Conservation (phyloP, 2,329 filamentous ascomycete species). For the Lasiodiplodia theobromae region DNA sequence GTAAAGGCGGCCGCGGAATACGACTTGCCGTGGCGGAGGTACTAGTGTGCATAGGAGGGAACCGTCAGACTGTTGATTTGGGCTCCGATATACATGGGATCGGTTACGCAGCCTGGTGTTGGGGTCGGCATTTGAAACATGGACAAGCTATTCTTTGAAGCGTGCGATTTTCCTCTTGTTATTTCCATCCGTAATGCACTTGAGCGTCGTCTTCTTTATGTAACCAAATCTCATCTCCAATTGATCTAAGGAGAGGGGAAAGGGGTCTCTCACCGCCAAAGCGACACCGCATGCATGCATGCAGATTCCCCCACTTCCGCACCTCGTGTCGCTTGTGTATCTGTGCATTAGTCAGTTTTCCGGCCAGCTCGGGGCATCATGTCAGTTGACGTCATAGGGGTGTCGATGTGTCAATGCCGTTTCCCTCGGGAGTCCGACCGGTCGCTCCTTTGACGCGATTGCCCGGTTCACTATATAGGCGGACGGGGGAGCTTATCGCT, state of each 20-base stretch:
- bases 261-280: not conserved
- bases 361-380: not conserved
- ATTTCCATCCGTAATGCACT: not conserved
- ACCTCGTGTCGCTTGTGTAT: not conserved
- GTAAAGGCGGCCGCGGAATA: slow-evolving; percentile 53
- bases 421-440: not conserved
- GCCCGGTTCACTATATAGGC: not conserved
- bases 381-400: not conserved
- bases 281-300: slow-evolving; percentile 1
- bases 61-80: not conserved
- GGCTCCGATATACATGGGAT: not conserved
- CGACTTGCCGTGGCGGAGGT: slow-evolving; percentile 21
- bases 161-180: too few species aligned
- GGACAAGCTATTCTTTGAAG: not conserved
- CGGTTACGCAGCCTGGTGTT: slow-evolving; percentile 20
- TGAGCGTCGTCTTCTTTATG: not conserved
- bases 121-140: not conserved
- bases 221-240: not conserved
- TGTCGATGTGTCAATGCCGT: not conserved
- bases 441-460: not conserved
- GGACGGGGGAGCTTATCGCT: not conserved
- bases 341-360: not conserved
- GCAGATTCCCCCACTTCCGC: not conserved
- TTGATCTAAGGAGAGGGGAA: not conserved
- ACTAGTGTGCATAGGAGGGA: not conserved